Conservation (phyloP, 208 protist genomes). For the Phytomonas sp. region DNA sequence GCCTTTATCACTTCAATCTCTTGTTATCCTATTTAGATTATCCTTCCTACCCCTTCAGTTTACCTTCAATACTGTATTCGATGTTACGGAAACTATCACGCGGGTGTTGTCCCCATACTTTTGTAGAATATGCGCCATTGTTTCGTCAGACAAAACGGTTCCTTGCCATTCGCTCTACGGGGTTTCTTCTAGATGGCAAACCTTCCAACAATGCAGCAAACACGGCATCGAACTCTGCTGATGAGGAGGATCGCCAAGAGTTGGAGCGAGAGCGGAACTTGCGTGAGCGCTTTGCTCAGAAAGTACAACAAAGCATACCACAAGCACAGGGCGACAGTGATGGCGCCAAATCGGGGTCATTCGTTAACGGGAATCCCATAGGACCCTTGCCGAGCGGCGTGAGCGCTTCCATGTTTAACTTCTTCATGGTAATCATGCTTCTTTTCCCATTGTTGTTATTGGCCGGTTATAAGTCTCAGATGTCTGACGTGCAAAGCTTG, state of each 20-base stretch:
- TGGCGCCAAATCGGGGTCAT: background rate
- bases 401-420: conserved; percentile 45
- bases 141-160: background rate
- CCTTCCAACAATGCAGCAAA: background rate
- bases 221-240: conserved; percentile 6
- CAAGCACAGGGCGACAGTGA: conserved; percentile 10
- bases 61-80: background rate
- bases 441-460: conserved; percentile 41
- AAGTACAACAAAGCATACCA: conserved; percentile 54
- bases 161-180: conserved; percentile 4
- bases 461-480: conserved; percentile 36
- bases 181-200: background rate
- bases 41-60: background rate
- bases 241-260: conserved; percentile 73
- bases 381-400: background rate
- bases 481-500: conserved; percentile 59
- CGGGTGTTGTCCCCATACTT: background rate
- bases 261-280: conserved; percentile 64
- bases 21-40: background rate
- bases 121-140: conserved; percentile 1
- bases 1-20: background rate
- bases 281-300: conserved; percentile 71
- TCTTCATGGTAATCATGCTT: conserved; percentile 49
- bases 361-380: background rate
- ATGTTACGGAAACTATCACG: background rate